These are phyloP conservation scores for Diaporthe sp. DNA, from an alignment of 2,329 filamentous ascomycete genomes.

Conservation along the genomic window DNA sequence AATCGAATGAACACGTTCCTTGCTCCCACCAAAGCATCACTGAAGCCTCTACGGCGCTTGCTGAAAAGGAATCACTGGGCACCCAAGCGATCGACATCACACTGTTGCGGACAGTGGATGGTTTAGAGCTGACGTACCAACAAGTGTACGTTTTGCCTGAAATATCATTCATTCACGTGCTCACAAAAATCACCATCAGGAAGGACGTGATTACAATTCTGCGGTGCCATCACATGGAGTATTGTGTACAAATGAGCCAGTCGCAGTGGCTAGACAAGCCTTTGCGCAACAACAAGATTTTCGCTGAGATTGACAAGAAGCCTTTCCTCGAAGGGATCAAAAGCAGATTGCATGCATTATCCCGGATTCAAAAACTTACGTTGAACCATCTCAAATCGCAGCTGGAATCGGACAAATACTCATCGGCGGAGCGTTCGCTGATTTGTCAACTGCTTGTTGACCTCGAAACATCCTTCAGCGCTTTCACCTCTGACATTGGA, in stretches of 20 bases:
- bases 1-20: no score
- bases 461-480: neutral
- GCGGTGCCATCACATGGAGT: neutral
- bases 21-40: no score
- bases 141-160: neutral
- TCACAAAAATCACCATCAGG: neutral
- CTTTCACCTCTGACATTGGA: neutral
- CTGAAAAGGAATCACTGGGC: neutral
- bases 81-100: neutral
- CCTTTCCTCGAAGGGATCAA: neutral
- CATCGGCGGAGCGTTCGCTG: neutral
- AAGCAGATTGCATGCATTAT: neutral
- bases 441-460: constrained; percentile 10
- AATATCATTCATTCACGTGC: rapidly evolving
- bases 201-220: neutral
- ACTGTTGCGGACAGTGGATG: no score
- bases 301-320: neutral
- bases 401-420: neutral
- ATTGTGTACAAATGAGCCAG: neutral
- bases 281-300: no score
- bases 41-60: no score
- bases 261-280: neutral
- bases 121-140: neutral
- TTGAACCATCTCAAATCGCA: neutral
- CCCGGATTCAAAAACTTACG: neutral